phyloP scores from a whole-genome alignment of 495 filamentous ascomycete species.

The Recurvomyces mirabilis region DNA sequence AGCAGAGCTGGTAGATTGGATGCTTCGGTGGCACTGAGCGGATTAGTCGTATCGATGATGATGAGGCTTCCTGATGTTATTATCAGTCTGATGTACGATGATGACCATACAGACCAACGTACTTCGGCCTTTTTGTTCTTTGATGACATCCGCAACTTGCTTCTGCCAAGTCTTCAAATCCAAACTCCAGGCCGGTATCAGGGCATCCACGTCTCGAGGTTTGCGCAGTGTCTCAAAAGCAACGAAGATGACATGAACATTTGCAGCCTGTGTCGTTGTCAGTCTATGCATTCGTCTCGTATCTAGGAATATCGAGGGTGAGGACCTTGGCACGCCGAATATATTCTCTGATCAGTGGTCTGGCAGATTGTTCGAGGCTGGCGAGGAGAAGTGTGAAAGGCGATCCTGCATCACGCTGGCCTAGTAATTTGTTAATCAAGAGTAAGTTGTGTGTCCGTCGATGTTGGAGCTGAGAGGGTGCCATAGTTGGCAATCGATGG shows the following conservation, averaged over 20 bases:
- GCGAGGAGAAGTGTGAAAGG: conserved; percentile 81
- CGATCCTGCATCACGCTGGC: conserved; percentile 63
- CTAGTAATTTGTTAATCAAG: conserved; percentile 72
- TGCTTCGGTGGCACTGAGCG: conserved; percentile 32
- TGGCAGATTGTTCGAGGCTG: conserved; percentile 69
- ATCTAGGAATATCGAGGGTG: not conserved
- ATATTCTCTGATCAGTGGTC: conserved; percentile 61
- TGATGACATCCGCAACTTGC: conserved; percentile 39
- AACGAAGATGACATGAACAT: conserved; percentile 58
- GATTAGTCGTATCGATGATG: conserved; percentile 52
- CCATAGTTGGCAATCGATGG: conserved; percentile 13
- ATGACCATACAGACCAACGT: not conserved
- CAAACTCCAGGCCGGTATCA: conserved; percentile 54
- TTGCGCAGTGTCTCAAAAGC: conserved; percentile 60
- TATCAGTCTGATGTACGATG: conserved; percentile 6
- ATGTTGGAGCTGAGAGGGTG: conserved; percentile 33
- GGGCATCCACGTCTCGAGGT: conserved; percentile 44
- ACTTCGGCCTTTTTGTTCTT: conserved; percentile 4
- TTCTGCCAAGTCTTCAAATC: conserved; percentile 37
- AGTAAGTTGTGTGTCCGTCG: conserved; percentile 77
- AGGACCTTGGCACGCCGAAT: conserved; percentile 60
- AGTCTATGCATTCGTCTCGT: not conserved
- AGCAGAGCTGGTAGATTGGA: conserved; percentile 43
- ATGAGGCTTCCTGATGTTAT: conserved; percentile 35
- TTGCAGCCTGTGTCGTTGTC: conserved; percentile 33